Conservation (phyloP, 768 basidiomycete genomes). For the Mycena haematopus region DNA sequence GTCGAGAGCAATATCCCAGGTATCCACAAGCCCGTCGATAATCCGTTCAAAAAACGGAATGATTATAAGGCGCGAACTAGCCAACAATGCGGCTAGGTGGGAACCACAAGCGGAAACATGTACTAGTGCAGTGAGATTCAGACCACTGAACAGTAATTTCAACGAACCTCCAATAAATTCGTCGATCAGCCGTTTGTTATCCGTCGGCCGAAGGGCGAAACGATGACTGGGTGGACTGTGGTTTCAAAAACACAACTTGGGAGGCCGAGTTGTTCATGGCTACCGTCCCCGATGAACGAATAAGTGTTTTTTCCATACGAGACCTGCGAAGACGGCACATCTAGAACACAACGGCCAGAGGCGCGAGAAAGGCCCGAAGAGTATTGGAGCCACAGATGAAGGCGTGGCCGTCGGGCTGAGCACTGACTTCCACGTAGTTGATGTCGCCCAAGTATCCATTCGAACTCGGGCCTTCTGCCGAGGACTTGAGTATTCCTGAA, state of each 20-base stretch:
- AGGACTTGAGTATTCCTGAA: constrained; percentile 47
- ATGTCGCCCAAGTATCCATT: constrained; percentile 44
- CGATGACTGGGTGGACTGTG: constrained; percentile 8
- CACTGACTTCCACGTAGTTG: constrained; percentile 67
- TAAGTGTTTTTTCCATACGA: constrained; percentile 45
- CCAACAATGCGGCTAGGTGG: constrained; percentile 50
- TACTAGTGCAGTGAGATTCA: constrained; percentile 34
- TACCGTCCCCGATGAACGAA: constrained; percentile 29
- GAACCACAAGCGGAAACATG: constrained; percentile 56
- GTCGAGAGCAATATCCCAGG: constrained; percentile 24
- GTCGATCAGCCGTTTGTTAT: constrained; percentile 39
- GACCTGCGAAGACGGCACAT: constrained; percentile 45
- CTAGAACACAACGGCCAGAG: constrained; percentile 50
- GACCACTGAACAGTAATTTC: background rate
- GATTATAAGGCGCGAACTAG: constrained; percentile 48
- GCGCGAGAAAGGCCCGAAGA: constrained; percentile 61
- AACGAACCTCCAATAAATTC: constrained; percentile 54
- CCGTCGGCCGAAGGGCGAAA: background rate
- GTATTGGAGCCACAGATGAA: constrained; percentile 60
- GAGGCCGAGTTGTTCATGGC: constrained; percentile 1
- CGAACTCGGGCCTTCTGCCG: constrained; percentile 9
- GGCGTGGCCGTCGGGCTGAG: constrained; percentile 52
- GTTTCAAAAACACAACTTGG: constrained; percentile 24
- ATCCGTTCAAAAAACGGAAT: constrained; percentile 50
- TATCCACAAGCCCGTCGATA: constrained; percentile 32